Percentiles rank a stretch among this genome's conserved stretches.
Conservation (phyloP, 164 flowering plant species). For the Tetrastigma voinierianum region DNA sequence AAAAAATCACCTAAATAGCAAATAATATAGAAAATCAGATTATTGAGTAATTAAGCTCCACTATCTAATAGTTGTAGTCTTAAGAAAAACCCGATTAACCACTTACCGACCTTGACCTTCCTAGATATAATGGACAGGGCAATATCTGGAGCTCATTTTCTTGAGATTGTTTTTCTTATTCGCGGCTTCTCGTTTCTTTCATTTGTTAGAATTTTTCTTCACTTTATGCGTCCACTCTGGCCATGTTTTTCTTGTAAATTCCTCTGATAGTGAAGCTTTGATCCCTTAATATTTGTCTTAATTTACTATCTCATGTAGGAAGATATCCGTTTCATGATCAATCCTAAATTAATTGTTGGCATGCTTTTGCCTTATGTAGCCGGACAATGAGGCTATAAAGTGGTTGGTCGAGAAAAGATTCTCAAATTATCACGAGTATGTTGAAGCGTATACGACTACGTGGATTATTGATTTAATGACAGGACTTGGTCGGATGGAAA, state of each 20-base stretch:
- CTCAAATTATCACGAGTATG: constrained; percentile 85
- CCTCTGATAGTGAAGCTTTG: neutral
- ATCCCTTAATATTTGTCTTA: neutral
- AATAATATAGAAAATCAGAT: too few relatives aligned
- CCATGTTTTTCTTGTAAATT: constrained; percentile 2
- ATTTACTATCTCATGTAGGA: constrained; percentile 41
- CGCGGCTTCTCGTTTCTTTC: neutral
- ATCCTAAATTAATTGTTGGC: constrained; percentile 84
- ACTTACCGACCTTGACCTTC: too few relatives aligned
- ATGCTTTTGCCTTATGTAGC: constrained; percentile 86
- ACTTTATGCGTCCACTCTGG: neutral
- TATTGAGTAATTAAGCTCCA: neutral
- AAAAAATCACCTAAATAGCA: too few relatives aligned
- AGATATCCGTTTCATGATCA: constrained; percentile 97
- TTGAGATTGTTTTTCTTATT: neutral
- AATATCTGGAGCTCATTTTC: neutral
- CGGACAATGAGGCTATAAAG: constrained; percentile 91
- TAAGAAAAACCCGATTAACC: too few relatives aligned
- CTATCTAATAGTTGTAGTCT: too few relatives aligned
- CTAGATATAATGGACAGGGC: too few relatives aligned
- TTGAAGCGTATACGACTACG: constrained; percentile 22
- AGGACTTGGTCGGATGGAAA: too few relatives aligned
- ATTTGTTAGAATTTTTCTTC: too few relatives aligned
- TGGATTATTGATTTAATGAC: neutral
- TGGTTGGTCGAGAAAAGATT: constrained; percentile 79